Evolutionary conservation across 148 eudicot species (phyloP), one percentile per base, ranked within the genome.

Genomic region (Salicornia ramosissima): DNA sequence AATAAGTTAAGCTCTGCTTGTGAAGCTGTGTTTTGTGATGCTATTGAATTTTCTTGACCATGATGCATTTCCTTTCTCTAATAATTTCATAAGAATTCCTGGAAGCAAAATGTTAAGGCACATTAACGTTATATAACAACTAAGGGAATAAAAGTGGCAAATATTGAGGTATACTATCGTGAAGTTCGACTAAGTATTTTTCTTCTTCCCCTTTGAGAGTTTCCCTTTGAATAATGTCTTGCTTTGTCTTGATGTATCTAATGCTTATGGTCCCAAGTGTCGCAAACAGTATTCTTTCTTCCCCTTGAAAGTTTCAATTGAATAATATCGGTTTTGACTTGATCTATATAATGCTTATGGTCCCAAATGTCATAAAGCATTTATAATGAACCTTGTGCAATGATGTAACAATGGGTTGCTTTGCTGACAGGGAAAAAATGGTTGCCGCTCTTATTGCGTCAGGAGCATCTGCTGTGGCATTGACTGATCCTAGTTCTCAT

Each of bases 371-470:
- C 13, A 15, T 50, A 25, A 46, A 21, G 14, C 47, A 24, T n/a
- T 24, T 52, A 21, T 21, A 30, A 60, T 53, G 62, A 12, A 51
- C 33, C 29, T 45, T 26, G 8, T 79, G 34, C 25, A 16, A 12
- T 42, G 71, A 54, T 28, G 39, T 52, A 10, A 49, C 1, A 16
- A 25, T 62, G 28, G 9, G 12, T 24, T 54, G 51, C 42, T 70
- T 69, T 56, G 67, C 8, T 71, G 30, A 70, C 83, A 90, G 98
- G 84, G 98, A 94, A 76, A 85, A 87, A 57, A 90, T 87, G 86
- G 96, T 94, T 76, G 92, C 96, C 55, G 89, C 86, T 33, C 92
- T 94, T 70, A 65, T 94, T 51, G 96, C 98, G 63, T 83, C 84
- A 28, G 97, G 98, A 61, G 98, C 98, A 68, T 88, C 85, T 40